These are phyloP conservation scores for Russula olivacea DNA, from an alignment of 768 basidiomycete genomes.

Conservation along the genomic window DNA sequence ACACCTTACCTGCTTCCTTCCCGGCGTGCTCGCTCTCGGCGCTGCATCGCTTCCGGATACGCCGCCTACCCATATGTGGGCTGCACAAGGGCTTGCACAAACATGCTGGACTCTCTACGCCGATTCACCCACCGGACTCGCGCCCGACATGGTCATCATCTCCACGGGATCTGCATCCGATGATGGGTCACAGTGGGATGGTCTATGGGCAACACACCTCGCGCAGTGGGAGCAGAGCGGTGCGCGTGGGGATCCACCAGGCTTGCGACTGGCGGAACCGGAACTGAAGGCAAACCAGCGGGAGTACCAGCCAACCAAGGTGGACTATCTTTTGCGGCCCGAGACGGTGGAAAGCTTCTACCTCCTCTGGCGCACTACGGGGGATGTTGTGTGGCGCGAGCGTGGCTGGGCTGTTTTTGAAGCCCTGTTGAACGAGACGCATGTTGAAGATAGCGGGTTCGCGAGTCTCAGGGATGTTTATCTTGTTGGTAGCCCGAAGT, in stretches of 20 bases:
- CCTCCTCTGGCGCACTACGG: constrained; percentile 64
- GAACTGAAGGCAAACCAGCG: constrained; percentile 17
- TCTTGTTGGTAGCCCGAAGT: constrained; percentile 29
- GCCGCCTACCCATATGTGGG: constrained; percentile 61
- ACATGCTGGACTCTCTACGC: constrained; percentile 71
- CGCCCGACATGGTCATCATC: constrained; percentile 52
- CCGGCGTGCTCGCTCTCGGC: constrained; percentile 69
- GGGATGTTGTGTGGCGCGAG: constrained; percentile 61
- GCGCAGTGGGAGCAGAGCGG: constrained; percentile 25
- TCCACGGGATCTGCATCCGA: background rate
- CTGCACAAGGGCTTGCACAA: constrained; percentile 67
- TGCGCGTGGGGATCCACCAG: constrained; percentile 13
- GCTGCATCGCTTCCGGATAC: constrained; percentile 54
- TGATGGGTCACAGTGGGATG: constrained; percentile 12
- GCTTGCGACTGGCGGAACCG: background rate
- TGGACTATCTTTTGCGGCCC: constrained; percentile 56
- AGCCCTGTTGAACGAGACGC: constrained; percentile 55
- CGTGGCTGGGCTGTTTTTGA: constrained; percentile 68
- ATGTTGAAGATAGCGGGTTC: constrained; percentile 51
- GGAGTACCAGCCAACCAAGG: constrained; percentile 49
- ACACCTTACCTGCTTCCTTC: constrained; percentile 76
- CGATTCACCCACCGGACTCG: constrained; percentile 63
- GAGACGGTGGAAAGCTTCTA: constrained; percentile 73
- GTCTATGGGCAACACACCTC: constrained; percentile 18
- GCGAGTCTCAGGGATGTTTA: constrained; percentile 51